These are phyloP conservation scores for Boletus sp. DNA, from an alignment of 768 basidiomycete genomes.

Conservation along the genomic window DNA sequence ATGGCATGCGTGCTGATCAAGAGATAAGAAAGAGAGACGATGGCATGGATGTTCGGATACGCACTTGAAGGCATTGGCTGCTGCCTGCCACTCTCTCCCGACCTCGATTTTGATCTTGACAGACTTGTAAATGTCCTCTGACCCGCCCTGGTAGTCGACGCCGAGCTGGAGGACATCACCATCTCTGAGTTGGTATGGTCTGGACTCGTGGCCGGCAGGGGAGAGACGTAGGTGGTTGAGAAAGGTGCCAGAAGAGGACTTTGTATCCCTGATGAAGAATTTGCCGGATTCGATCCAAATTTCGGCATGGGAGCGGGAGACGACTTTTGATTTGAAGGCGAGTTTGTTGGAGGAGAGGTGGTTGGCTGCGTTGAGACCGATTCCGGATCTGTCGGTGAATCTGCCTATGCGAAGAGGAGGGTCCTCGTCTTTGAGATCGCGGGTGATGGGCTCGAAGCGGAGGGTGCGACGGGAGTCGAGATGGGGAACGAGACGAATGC, in stretches of 20 bases:
- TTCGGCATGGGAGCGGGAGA: slow-evolving; percentile 91
- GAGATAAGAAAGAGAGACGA: background rate
- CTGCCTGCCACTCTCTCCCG: slow-evolving; percentile 86
- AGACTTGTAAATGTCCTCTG: slow-evolving; percentile 95
- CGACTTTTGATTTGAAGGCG: slow-evolving; percentile 94
- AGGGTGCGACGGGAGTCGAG: slow-evolving; percentile 87
- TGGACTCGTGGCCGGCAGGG: slow-evolving; percentile 75
- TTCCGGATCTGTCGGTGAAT: slow-evolving; percentile 83
- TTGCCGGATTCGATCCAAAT: slow-evolving; percentile 74
- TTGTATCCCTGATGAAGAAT: slow-evolving; percentile 90
- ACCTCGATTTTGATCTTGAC: slow-evolving; percentile 95
- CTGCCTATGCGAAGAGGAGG: slow-evolving; percentile 82
- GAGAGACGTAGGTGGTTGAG: slow-evolving; percentile 91
- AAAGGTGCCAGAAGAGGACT: slow-evolving; percentile 89
- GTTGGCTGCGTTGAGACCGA: slow-evolving; percentile 62
- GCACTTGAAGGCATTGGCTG: slow-evolving; percentile 85
- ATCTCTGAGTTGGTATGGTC: slow-evolving; percentile 77
- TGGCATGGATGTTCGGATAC: background rate
- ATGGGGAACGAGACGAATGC: slow-evolving; percentile 93
- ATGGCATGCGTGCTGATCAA: slow-evolving; percentile 60
- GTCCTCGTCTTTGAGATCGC: slow-evolving; percentile 74
- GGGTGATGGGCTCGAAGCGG: slow-evolving; percentile 87
- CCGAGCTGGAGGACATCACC: slow-evolving; percentile 94
- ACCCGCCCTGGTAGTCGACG: slow-evolving; percentile 96
- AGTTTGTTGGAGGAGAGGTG: slow-evolving; percentile 77